These are phyloP conservation scores for Pestalotiopsis sp. DNA, from an alignment of 2,329 filamentous ascomycete species.

Conservation along the genomic window DNA sequence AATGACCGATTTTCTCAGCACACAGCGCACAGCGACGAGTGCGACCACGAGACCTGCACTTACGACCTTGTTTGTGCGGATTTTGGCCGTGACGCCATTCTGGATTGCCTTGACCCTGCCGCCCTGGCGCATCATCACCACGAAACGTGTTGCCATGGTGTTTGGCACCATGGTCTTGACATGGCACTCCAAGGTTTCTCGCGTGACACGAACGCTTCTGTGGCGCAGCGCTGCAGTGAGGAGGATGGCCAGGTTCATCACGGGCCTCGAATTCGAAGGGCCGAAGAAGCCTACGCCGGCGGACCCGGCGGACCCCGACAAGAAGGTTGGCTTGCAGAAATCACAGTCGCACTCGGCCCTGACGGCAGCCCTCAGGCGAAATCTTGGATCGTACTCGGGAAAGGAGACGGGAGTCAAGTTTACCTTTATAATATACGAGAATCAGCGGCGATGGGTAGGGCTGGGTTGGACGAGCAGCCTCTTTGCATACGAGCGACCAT, in stretches of 20 bases:
- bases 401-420: constrained; percentile 84
- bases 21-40: constrained; percentile 85
- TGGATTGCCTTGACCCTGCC: constrained; percentile 85
- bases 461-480: constrained; percentile 93
- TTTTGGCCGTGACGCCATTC: constrained; percentile 82
- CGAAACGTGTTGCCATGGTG: constrained; percentile 79
- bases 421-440: constrained; percentile 95
- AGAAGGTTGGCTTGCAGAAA: constrained; percentile 34
- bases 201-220: constrained; percentile 82
- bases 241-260: constrained; percentile 69
- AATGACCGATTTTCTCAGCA: constrained; percentile 91
- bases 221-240: constrained; percentile 85
- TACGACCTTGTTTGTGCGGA: constrained; percentile 85
- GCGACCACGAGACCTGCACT: constrained; percentile 89
- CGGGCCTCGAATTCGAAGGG: constrained; percentile 74
- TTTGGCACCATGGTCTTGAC: constrained; percentile 85
- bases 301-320: background rate
- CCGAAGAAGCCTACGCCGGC: constrained; percentile 34
- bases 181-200: constrained; percentile 87
- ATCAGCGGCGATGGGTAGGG: constrained; percentile 92
- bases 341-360: constrained; percentile 31
- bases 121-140: constrained; percentile 83
- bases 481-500: constrained; percentile 83
- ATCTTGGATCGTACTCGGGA: constrained; percentile 34
- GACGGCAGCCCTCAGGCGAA: constrained; percentile 35